Percentiles rank a stretch among this genome's conserved stretches.
Evolutionary conservation across 345 rosid species (phyloP).

Genomic region (Lagerstroemia speciosa): DNA sequence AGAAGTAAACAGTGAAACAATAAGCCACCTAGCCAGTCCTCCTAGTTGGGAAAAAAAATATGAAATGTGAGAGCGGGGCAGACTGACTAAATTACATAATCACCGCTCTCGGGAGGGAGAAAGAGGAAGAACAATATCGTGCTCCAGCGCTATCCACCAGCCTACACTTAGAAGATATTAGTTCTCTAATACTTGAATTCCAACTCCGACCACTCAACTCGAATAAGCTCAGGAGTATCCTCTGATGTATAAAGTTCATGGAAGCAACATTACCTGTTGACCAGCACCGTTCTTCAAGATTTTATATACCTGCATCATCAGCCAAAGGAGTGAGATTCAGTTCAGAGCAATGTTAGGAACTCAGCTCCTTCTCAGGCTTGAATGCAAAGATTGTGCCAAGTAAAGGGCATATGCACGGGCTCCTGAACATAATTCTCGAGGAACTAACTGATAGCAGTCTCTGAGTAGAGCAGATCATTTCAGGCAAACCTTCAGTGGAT

Average conservation of each 20-base stretch:
- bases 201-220: not conserved
- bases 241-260: not conserved
- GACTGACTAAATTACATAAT: constrained; percentile 1
- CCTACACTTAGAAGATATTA: not conserved
- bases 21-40: not conserved
- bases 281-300: not conserved
- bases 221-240: not conserved
- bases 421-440: not conserved
- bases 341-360: not conserved
- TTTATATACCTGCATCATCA: not conserved
- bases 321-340: not conserved
- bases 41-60: not conserved
- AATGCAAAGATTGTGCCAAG: not conserved
- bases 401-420: no score
- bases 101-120: not conserved
- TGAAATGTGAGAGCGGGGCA: not conserved
- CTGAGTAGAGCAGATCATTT: not conserved
- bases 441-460: not conserved
- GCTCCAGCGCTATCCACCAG: not conserved
- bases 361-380: not conserved
- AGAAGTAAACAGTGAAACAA: not conserved
- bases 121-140: not conserved
- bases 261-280: not conserved
- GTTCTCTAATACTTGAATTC: not conserved
- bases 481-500: not conserved